Base-by-base conservation (phyloP, 305 asterid genomes). In the Fraxinus velutina region DNA sequence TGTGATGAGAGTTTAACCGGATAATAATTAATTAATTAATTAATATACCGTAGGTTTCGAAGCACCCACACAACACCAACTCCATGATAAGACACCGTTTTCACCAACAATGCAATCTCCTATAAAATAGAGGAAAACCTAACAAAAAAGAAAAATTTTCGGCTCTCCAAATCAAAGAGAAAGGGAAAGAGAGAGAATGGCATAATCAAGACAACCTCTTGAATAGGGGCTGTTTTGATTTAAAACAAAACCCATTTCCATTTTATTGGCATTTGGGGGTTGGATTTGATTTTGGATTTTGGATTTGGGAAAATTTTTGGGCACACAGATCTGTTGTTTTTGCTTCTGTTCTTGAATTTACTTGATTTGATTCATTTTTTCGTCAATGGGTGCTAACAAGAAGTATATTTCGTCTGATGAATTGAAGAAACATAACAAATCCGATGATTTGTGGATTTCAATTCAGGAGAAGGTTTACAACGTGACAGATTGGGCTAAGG, bases 391-490 rank as follows among this genome's bases (percentile, higher is more conserved):
- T n/a, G 89, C 71, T 3, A 13, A 60, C 6, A 87, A 80, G 86
- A 90, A 87, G 62, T 87, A 84, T 83, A 87, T 92, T 0, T 73
- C 92, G 0, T 73, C 88, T 2, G 92, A 89, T 29, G 94, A 92
- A 81, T 80, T 92, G 78, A 87, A 85, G 87, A 85, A 89, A 83
- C 96, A 90, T 87, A 88, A 44, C 81, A 83, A 81, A 55, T 50
- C 85, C 1, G 90, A 85, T 1, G 96, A 92, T 55, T 80, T 90
- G 39, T 92, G 93, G 94, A 73, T 92, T 0, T 89, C 92, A 1
- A 86, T 92, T 81, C 93, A 90, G 76, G 94, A 93, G 2, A 87
- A 87, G 30, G 90, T 90, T 19, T 92, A 92, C 85, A 64, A 92
- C 73, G 93, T 92, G 12, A 85, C 93, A 2, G 90, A 89, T 1